phyloP scores from a whole-genome alignment of 495 filamentous ascomycete genomes.

The Pseudomonodictys pantanalensis region DNA sequence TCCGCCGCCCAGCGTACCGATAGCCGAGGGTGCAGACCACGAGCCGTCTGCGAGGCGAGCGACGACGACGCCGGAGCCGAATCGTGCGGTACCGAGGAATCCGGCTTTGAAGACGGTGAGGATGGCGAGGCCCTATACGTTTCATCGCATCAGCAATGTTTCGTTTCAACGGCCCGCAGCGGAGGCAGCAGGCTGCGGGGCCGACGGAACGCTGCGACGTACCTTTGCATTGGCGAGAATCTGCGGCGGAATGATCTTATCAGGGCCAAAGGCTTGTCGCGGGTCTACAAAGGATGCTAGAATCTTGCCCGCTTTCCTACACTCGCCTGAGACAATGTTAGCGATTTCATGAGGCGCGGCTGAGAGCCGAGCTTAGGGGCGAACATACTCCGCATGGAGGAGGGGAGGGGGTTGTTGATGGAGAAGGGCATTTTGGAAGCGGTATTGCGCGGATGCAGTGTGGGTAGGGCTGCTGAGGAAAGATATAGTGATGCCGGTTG shows the following conservation, averaged over 20 bases:
- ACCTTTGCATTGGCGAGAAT: slow-evolving; percentile 91
- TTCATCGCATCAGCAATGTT: not conserved
- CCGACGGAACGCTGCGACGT: slow-evolving; percentile 35
- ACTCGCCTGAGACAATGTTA: slow-evolving; percentile 39
- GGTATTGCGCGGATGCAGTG: no score
- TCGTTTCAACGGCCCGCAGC: not conserved
- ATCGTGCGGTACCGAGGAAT: slow-evolving; percentile 87
- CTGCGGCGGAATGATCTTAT: slow-evolving; percentile 93
- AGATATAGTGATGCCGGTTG: no score
- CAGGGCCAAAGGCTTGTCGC: slow-evolving; percentile 87
- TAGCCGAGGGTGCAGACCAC: slow-evolving; percentile 93
- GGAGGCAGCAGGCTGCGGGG: not conserved
- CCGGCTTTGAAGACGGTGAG: slow-evolving; percentile 95
- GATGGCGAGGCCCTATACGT: slow-evolving; percentile 78
- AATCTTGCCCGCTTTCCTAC: slow-evolving; percentile 66
- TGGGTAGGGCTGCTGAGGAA: no score
- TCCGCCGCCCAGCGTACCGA: slow-evolving; percentile 84
- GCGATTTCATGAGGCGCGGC: slow-evolving; percentile 23
- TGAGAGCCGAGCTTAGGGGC: slow-evolving; percentile 1
- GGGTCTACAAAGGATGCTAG: slow-evolving; percentile 94
- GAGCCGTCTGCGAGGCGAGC: slow-evolving; percentile 85
- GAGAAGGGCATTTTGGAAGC: slow-evolving; percentile 47
- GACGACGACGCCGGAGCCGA: slow-evolving; percentile 90
- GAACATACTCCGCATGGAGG: slow-evolving; percentile 60
- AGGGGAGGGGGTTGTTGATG: slow-evolving; percentile 67